Conservation (phyloP, 257 asterid genomes). For the Salvia splendens region DNA sequence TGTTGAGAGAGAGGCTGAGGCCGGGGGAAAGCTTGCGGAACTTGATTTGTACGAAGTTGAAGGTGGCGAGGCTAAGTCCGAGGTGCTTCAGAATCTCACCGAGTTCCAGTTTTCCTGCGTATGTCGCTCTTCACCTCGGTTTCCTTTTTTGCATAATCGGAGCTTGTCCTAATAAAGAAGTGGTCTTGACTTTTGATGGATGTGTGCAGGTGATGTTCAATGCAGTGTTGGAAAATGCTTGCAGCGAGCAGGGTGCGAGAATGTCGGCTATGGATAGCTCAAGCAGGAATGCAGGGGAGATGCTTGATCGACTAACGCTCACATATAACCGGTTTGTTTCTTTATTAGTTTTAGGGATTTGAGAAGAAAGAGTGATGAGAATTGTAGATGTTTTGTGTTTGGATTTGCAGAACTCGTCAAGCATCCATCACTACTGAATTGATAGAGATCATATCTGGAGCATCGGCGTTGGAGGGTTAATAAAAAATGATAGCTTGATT, state of each 20-base stretch:
- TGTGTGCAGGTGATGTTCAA: constrained; percentile 76
- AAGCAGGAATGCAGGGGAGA: constrained; percentile 96
- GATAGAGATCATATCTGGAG: constrained; percentile 94
- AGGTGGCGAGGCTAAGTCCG: constrained; percentile 93
- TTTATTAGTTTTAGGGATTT: background rate
- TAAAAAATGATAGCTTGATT: too few relatives aligned
- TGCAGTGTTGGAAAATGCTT: constrained; percentile 90
- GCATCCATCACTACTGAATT: constrained; percentile 94
- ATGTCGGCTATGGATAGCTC: constrained; percentile 99
- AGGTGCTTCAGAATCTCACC: constrained; percentile 86
- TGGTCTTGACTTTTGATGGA: too few relatives aligned
- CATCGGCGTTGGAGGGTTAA: constrained; percentile 75
- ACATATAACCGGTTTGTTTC: constrained; percentile 77
- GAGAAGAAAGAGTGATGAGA: too few relatives aligned
- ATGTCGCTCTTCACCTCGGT: constrained; percentile 30
- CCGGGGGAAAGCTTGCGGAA: constrained; percentile 88
- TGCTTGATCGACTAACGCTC: constrained; percentile 98
- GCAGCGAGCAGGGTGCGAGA: constrained; percentile 99
- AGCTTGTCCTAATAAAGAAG: too few relatives aligned
- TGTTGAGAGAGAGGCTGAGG: constrained; percentile 87
- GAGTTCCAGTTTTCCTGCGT: constrained; percentile 96
- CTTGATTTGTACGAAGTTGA: constrained; percentile 85
- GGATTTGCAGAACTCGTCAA: constrained; percentile 80
- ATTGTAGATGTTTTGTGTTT: background rate
- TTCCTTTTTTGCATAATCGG: background rate